Base-by-base conservation (phyloP, 2,329 filamentous ascomycete species). In the Apiospora malaysiana region DNA sequence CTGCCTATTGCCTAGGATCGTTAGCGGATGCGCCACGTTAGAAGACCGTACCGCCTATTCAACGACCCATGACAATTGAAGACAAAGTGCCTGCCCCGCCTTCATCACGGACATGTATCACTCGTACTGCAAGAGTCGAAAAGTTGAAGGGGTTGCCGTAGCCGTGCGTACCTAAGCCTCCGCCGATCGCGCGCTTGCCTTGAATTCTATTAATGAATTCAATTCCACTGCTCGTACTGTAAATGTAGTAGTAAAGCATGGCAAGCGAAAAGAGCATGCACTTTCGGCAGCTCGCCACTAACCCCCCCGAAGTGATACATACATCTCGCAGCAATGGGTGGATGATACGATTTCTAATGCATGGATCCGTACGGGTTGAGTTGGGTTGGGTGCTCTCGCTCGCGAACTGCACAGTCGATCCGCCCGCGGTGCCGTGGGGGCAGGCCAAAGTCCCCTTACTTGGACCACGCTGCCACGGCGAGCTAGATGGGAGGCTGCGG, bases 1-100 rank as follows among this genome's bases (percentile, higher is more conserved):
- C 42, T 45, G 16, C 56, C 18, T 63, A 63, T 63, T 63, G 56
- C 56, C 56, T 23, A 63, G 56, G 56, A 40, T 63, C 56, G 56
- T 63, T 63, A 63, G 56, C 40, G 56, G 56, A 63, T 40, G 56
- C 56, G 56, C 56, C 56, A 63, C 56, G 56, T 40, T 63, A 32
- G 56, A 63, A 40, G 6, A 63, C 56, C 56, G 56, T 63, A 59
- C 51, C 32, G 51, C 25, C 51, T 37, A 63, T 63, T 63, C 56
- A 40, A 63, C 32, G 32, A 63, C 56, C 56, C 56, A 40, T 63
- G 56, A 40, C 32, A 63, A 45, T 18, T 45, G 42, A 63, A 63
- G 27, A 9, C 56, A 47, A 47, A 47, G 3, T 23, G 27, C 3
- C 32, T 63, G 56, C 32, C 56, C 56, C 56, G 56, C 56, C 56